Evolutionary conservation across 345 rosid genomes (phyloP), one percentile per base, ranked within the genome.

Genomic region (Populus deltoides): DNA sequence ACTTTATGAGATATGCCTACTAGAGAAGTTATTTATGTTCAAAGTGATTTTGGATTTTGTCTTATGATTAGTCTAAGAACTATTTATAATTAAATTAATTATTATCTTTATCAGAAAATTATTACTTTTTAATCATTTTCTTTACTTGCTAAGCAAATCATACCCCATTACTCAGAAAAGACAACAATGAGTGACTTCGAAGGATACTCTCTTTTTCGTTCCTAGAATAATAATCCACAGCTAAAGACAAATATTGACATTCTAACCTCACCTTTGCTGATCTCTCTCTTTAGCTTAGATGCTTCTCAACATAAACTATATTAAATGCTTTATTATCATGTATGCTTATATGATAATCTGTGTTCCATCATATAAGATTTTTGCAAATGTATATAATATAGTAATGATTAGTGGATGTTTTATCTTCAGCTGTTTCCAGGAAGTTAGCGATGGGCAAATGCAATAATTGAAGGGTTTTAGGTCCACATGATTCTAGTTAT

Each of bases 101-200:
- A 71, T 27, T 25, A 24, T 47, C 27, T 12, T 31, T 8, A 22
- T 47, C 4, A 41, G 36, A 35, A 62, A 36, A 73, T 38, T 1
- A 61, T 45, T 43, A 33, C 47, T 51, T 75, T 75, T n/a, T 75
- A 15, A 66, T 31, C 41, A 33, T 13, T 59, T 36, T 8, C 76
- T 73, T 79, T 73, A 38, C 81, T 79, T 73, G 62, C 72, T 73
- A 73, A 22, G 35, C 81, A 79, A 79, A 79, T 57, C 62, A 55
- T 47, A 73, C 31, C 57, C 66, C 76, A 78, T 66, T 25, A 72
- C 3, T 13, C 45, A 18, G 36, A 63, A 72, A 55, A 53, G 76
- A 73, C 76, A 63, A n/a, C 51, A 72, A 78, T 66, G 81, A 79
- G 81, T 79, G 77, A 66, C 81, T 79, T 79, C 77, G 43, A 79